Evolutionary conservation across 176 grass and related monocot species (phyloP), one percentile per base, ranked within the genome.

Genomic region (Puccinellia tenuiflora): DNA sequence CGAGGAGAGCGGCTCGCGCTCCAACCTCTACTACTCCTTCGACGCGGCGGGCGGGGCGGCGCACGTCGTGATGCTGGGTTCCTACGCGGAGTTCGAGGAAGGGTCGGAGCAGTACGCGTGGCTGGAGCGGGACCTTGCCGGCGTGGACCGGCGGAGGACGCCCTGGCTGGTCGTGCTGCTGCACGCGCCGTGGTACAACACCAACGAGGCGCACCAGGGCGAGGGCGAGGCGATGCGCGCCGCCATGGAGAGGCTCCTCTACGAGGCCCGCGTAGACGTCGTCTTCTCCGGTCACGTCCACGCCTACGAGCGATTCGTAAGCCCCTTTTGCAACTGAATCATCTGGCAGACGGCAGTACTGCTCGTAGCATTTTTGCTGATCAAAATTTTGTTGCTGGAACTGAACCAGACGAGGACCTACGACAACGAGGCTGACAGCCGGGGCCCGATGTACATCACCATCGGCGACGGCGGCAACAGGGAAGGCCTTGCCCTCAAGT

Each of bases 1-100:
- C 84, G 94, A 94, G 60, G 91, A 77, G 65, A 86, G 91, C 25
- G 83, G 71, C 52, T 92, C 94, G 13, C 2, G 30, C 1, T 90
- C 90, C 14, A 97, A 94, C 92, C 87, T 97, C 59, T 90, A 89
- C 73, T 97, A 97, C 80, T 97, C 94, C 21, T 94, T 94, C 68
- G 89, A 90, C 83, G 79, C 82, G 6, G 91, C 89, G 0, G 89
- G 91, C 77, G 91, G 87, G 38, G 81, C 88, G 33, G 75, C 83
- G 6, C 94, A 91, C 82, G 87, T 93, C 13, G 47, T 91, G 16
- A 91, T 97, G 94, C 85, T 97, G 24, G 94, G 91, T 0, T 97
- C 94, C 4, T 97, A 97, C 73, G 18, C 82, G 7, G 37, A 42
- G 5, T 96, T 85, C 64, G 74, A 4, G 20, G 15, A 83, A 0